Conservation (phyloP, 2,329 filamentous ascomycete genomes). For the Rhexocercosporidium sp. region DNA sequence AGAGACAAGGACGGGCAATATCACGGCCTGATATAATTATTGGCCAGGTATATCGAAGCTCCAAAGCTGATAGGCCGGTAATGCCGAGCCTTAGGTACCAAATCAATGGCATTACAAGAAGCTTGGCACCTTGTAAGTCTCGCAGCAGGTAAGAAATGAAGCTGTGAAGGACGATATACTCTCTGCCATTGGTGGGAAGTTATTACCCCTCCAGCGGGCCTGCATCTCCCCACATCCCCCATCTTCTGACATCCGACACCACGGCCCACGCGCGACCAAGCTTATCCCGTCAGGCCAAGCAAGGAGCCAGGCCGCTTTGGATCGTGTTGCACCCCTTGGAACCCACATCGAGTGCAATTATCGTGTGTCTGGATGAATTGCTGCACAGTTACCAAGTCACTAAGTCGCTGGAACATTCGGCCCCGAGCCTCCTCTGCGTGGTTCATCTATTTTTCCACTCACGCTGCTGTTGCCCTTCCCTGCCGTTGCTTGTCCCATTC, state of each 20-base stretch:
- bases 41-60: no score
- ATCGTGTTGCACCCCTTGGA: no score
- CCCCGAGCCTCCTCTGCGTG: constrained; percentile 20
- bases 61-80: neutral
- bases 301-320: neutral
- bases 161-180: neutral
- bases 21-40: neutral
- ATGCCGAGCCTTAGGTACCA: neutral
- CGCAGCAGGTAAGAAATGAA: constrained; percentile 1
- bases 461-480: neutral
- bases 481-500: neutral
- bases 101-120: constrained; percentile 8
- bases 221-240: constrained; percentile 24
- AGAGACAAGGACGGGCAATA: neutral
- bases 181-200: constrained; percentile 30
- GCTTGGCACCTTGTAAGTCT: neutral
- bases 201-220: constrained; percentile 22
- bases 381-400: no score
- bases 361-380: no score
- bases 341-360: no score
- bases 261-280: constrained; percentile 9
- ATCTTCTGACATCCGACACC: constrained; percentile 16
- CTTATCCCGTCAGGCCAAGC: constrained; percentile 6
- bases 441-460: constrained; percentile 22
- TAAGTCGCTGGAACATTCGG: constrained; percentile 33